Base-by-base conservation (phyloP, 108 stramenopile species). In the Fistulifera solaris region DNA sequence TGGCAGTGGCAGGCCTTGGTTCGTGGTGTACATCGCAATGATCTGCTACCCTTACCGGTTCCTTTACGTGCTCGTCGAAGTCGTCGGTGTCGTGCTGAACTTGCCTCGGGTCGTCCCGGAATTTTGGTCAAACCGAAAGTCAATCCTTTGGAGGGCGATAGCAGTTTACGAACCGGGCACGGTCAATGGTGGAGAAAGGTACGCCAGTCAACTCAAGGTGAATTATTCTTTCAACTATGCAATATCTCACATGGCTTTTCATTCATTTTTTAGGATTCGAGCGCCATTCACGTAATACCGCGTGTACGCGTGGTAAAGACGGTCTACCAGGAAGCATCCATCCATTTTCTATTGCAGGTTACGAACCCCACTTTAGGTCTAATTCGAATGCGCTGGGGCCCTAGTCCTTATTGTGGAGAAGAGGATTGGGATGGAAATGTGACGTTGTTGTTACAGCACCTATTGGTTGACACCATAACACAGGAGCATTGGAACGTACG, bases 111-210 rank as follows among this genome's bases (percentile, higher is more conserved):
- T 12, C 66, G 77, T 52, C 85, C 92, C 4, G 92, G 92, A 21
- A 89, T 94, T 55, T 59, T 94, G 49, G 48, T 87, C 16, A 94
- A 89, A 64, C 88, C 88, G 22, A 89, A 89, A 64, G 55, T 83
- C n/a, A 87, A 89, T 64, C 92, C 92, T 26, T 52, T 94, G 50
- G 92, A 94, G 48, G 92, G 92, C 18, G 92, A 94, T 70, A 72
- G 83, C 17, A 80, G 77, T 63, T 15, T 5, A 10, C 66, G 85
- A 52, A 68, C 74, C 8, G 84, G 84, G 13, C 85, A 83, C 50
- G 87, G 85, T 0, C 85, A 87, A 58, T 89, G 92, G 92, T 83
- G 58, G 62, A 77, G 77, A 45, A 81, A 81, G 67, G 72, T 73
- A 56, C 23, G 68, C 27, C 40, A 27, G 46, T 25, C 10, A 53